Evolutionary conservation across 2,329 filamentous ascomycete species (phyloP).

Genomic region (Apiospora malaysiana): DNA sequence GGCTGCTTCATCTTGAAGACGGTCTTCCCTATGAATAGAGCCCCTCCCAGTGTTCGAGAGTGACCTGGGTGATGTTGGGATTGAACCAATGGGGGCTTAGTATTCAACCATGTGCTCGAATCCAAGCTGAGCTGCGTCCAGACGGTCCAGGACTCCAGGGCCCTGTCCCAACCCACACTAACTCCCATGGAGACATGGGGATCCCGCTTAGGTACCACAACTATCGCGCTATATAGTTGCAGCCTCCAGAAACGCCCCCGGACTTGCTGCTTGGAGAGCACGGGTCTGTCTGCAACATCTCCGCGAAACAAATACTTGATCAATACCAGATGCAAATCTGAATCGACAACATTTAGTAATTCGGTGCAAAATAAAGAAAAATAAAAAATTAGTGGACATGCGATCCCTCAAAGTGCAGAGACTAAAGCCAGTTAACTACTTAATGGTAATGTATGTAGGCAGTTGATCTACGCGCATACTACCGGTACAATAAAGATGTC

Average conservation of each 20-base stretch:
- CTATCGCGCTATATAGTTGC: background rate
- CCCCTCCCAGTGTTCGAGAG: slow-evolving; percentile 6
- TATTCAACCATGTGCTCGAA: slow-evolving; percentile 8
- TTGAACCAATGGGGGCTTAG: background rate
- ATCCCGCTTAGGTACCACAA: slow-evolving; percentile 1
- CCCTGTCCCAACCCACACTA: background rate
- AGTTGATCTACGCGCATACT: background rate
- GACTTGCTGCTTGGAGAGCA: background rate
- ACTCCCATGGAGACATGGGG: slow-evolving; percentile 6
- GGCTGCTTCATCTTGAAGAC: slow-evolving; percentile 6
- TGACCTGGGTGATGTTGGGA: background rate
- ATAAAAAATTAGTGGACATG: background rate
- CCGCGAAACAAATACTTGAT: background rate
- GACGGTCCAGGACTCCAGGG: too few species aligned
- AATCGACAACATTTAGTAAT: too few species aligned
- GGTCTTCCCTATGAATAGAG: slow-evolving; percentile 10
- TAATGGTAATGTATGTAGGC: background rate
- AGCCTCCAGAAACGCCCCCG: slow-evolving; percentile 12
- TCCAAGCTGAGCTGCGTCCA: background rate
- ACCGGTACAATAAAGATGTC: background rate
- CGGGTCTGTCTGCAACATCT: background rate
- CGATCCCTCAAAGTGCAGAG: background rate
- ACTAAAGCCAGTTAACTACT: background rate
- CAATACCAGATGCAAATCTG: too few species aligned
- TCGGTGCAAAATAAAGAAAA: too few species aligned